Conservation (phyloP, 192 early-diverging fungal genomes). For the Fimicolochytrium jonesii region DNA sequence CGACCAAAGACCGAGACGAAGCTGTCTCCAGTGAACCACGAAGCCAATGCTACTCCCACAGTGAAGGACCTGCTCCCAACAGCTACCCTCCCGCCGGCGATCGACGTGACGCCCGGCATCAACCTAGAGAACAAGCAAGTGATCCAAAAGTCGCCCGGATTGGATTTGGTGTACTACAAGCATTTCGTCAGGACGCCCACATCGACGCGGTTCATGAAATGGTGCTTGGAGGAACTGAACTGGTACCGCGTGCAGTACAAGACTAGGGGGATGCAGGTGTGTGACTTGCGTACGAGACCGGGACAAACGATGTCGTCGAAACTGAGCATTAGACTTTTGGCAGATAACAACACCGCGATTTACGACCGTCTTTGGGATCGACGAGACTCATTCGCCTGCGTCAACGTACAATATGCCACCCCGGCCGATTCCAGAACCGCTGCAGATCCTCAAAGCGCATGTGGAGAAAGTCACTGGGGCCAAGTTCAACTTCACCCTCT, state of each 20-base stretch:
- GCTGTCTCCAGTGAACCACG: no score
- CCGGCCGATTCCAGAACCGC: neutral
- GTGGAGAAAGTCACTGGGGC: neutral
- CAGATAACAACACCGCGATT: slow-evolving; percentile 8
- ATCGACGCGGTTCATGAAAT: neutral
- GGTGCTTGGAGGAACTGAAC: neutral
- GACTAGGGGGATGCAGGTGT: neutral
- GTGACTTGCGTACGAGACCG: no score
- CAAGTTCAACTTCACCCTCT: slow-evolving; percentile 4
- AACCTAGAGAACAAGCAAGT: neutral
- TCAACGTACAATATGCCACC: neutral
- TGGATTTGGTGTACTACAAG: neutral
- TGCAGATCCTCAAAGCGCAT: neutral
- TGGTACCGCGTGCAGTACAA: slow-evolving; percentile 7
- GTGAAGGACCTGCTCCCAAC: no score
- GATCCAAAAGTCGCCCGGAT: neutral
- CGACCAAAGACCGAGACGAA: no score
- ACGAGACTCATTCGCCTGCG: neutral
- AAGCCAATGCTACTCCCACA: no score
- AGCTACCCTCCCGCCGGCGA: no score
- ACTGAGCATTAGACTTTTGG: neutral
- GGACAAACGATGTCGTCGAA: no score
- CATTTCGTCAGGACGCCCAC: neutral
- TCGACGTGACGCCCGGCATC: neutral
- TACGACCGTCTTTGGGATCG: slow-evolving; percentile 16